These are phyloP conservation scores for Plasmodium coatneyi DNA, from an alignment of 169 alveolate genomes.

Conservation along the genomic window DNA sequence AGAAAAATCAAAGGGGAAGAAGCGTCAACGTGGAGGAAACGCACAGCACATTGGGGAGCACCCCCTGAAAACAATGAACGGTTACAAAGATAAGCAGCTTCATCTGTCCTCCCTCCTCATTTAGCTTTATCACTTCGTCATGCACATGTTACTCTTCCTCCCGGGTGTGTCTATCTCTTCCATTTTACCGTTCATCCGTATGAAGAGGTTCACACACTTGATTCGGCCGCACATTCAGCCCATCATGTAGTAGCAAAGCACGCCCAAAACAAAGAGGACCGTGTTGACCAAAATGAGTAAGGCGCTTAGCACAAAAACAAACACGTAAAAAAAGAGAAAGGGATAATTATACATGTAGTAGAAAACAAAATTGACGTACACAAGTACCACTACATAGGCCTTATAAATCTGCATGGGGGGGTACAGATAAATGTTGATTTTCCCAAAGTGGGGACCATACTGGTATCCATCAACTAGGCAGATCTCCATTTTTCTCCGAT, in stretches of 20 bases:
- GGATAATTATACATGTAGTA: conserved; percentile 66
- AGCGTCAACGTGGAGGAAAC: not conserved
- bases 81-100: not conserved
- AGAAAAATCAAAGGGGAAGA: not conserved
- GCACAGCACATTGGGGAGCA: not conserved
- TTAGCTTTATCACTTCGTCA: not conserved
- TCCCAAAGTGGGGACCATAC: conserved; percentile 11
- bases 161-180: not conserved
- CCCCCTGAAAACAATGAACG: not conserved
- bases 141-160: not conserved
- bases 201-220: not conserved
- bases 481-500: conserved; percentile 17
- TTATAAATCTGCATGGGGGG: conserved; percentile 61
- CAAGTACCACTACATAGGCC: conserved; percentile 32
- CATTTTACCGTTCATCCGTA: not conserved
- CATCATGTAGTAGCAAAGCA: not conserved
- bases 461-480: conserved; percentile 17
- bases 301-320: conserved; percentile 32
- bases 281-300: conserved; percentile 41
- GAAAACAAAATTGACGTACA: conserved; percentile 39
- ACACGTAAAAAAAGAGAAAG: conserved; percentile 45
- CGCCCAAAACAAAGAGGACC: conserved; percentile 2
- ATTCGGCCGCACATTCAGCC: not conserved
- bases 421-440: conserved; percentile 27
- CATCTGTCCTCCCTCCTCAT: not conserved